These are phyloP conservation scores for Magnolia sinica DNA, from an alignment of 164 flowering plant species.

Conservation along the genomic window DNA sequence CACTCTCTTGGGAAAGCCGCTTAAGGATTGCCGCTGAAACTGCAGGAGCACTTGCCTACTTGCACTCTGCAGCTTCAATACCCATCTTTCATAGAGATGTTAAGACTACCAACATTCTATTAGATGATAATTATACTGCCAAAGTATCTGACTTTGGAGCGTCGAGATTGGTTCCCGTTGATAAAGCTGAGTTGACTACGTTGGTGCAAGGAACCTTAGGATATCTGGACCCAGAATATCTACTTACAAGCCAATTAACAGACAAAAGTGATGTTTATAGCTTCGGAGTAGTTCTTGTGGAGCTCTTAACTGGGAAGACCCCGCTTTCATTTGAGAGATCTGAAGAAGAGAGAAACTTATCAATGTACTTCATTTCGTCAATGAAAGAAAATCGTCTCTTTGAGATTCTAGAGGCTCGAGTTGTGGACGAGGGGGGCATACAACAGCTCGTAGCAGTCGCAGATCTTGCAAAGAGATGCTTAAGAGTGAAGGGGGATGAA, in stretches of 20 bases:
- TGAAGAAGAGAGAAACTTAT: not conserved
- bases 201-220: conserved; percentile 35
- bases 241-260: conserved; percentile 26
- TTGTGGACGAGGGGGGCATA: not conserved
- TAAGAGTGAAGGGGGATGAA: not conserved
- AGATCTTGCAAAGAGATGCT: conserved; percentile 6
- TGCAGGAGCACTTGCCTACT: conserved; percentile 15
- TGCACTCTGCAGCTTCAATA: conserved; percentile 16
- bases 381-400: not conserved
- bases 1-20: conserved; percentile 4
- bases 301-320: conserved; percentile 29
- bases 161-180: not conserved
- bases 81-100: conserved; percentile 16
- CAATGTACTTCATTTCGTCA: not conserved
- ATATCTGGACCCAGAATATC: conserved; percentile 40
- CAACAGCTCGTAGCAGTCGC: conserved; percentile 4
- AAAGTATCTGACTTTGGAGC: conserved; percentile 12
- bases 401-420: not conserved
- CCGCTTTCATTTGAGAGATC: conserved; percentile 10
- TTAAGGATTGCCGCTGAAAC: conserved; percentile 6
- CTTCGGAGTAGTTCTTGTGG: conserved; percentile 11
- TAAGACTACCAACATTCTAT: conserved; percentile 5
- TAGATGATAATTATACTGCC: conserved; percentile 1
- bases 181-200: conserved; percentile 5
- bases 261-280: conserved; percentile 24